These are phyloP conservation scores for Grifola frondosa DNA, from an alignment of 1,284 basidiomycete genomes.

Conservation along the genomic window DNA sequence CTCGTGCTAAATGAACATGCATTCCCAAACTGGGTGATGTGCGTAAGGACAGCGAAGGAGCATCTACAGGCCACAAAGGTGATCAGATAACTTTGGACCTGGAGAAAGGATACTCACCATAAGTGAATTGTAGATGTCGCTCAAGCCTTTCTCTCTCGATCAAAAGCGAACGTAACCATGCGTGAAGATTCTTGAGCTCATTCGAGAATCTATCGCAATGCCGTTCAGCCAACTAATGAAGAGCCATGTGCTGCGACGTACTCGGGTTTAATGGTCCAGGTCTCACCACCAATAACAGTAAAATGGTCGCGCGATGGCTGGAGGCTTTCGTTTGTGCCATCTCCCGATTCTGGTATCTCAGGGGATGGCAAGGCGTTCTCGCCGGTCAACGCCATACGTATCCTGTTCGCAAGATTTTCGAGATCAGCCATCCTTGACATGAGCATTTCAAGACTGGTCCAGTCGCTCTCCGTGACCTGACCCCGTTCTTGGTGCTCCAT, in stretches of 20 bases:
- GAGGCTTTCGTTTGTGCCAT: too few relatives aligned
- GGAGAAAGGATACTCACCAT: conserved; percentile 42
- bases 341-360: conserved; percentile 21
- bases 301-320: too few relatives aligned
- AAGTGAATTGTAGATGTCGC: conserved; percentile 48
- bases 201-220: conserved; percentile 63
- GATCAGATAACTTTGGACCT: conserved; percentile 3
- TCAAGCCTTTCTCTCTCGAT: conserved; percentile 54
- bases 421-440: conserved; percentile 58
- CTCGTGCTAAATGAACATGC: conserved; percentile 68
- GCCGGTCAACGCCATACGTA: conserved; percentile 63
- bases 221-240: conserved; percentile 4
- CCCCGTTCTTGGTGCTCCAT: conserved; percentile 46
- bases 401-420: conserved; percentile 54
- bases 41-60: conserved; percentile 70
- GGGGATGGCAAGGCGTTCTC: too few relatives aligned
- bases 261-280: conserved; percentile 74
- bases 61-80: conserved; percentile 41
- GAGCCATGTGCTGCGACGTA: conserved; percentile 35
- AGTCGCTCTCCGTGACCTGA: conserved; percentile 40
- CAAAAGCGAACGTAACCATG: conserved; percentile 45
- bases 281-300: too few relatives aligned
- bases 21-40: conserved; percentile 67
- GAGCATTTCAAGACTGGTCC: conserved; percentile 56
- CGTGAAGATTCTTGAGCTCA: conserved; percentile 56